Evolutionary conservation across 1,139 yeast genomes (phyloP).

Genomic region (Kodamaea suecica): DNA sequence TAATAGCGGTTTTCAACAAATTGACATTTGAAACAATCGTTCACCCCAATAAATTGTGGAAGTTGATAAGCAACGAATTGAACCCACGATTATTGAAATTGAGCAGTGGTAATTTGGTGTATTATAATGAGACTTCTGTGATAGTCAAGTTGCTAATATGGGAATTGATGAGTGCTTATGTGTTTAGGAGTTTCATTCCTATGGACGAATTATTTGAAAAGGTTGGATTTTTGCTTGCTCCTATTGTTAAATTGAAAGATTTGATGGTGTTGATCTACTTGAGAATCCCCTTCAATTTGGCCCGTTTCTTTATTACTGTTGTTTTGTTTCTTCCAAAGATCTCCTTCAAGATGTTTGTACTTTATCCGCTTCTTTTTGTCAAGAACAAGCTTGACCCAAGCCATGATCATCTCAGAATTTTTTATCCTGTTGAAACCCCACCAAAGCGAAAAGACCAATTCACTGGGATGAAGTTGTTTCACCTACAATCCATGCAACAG

Average conservation of each 20-base stretch:
- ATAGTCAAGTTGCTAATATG: conserved; percentile 14
- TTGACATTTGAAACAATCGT: conserved; percentile 3
- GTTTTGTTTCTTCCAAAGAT: conserved; percentile 21
- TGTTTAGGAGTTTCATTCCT: conserved; percentile 10
- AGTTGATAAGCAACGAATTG: conserved; percentile 5
- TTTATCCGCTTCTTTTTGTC: conserved; percentile 15
- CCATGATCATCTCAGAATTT: conserved; percentile 3
- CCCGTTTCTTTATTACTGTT: conserved; percentile 16
- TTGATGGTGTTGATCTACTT: conserved; percentile 13
- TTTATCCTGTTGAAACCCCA: conserved; percentile 4
- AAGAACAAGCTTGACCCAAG: conserved; percentile 6
- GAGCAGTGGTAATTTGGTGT: conserved; percentile 4
- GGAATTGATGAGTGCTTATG: conserved; percentile 18
- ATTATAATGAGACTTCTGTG: conserved; percentile 8
- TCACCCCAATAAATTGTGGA: conserved; percentile 7
- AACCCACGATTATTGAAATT: conserved; percentile 8
- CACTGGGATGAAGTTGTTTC: conserved; percentile 12
- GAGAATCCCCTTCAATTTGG: conserved; percentile 18
- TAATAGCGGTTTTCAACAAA: conserved; percentile 3
- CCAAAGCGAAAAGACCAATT: conserved; percentile 6
- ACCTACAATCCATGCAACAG: conserved; percentile 5
- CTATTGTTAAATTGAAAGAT: conserved; percentile 10
- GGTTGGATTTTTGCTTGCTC: conserved; percentile 8
- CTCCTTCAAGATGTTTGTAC: conserved; percentile 15
- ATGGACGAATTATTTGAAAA: conserved; percentile 4